Evolutionary conservation across 768 basidiomycete genomes (phyloP), one percentile per base, ranked within the genome.

Genomic region (Cantharellus anzutake): DNA sequence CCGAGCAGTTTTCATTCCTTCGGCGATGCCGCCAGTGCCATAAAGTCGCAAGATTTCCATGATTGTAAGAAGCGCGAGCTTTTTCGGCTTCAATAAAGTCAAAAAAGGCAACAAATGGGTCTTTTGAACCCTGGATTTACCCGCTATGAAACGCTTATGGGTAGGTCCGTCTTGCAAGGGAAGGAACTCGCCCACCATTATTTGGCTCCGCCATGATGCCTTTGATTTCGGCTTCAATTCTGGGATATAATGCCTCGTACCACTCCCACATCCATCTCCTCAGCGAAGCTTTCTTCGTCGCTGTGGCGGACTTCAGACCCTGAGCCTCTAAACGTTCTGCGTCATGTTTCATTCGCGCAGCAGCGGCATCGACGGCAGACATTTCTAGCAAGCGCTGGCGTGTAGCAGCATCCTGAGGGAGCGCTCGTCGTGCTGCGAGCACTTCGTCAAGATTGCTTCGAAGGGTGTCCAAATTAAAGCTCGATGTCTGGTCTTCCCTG

Each of bases 1-100:
- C 0, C 89, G 76, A 0, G 91, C 78, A 0, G 89, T 84, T 70
- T 96, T 94, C 83, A 94, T 88, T 3, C 92, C 93, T 44, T 83
- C 80, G 0, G 74, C 65, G n/a, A 91, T 75, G 7, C 87, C 86
- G 3, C 87, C 85, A 0, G 78, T 74, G 3, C 86, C 83, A 40
- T 83, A 79, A 5, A 91, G 69, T 3, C 86, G 79, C 83, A 97
- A 85, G 48, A 90, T 69, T 68, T 96, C 92, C 42, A 92, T 75
- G 65, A 97, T 90, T 5, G 87, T 86, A 66, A 98, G 81, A 16
- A 94, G 73, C 0, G 90, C 91, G 4, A 97, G 76, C 62, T 82
- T 85, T 58, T 87, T 81, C 0, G 86, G 75, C 16, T 80, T 77
- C 35, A 97, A 74, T 2, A 93, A 78, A 3, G 76, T 73, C 16